Evolutionary conservation across 1,284 basidiomycete species (phyloP).

Genomic region (Cryptococcus sp.): DNA sequence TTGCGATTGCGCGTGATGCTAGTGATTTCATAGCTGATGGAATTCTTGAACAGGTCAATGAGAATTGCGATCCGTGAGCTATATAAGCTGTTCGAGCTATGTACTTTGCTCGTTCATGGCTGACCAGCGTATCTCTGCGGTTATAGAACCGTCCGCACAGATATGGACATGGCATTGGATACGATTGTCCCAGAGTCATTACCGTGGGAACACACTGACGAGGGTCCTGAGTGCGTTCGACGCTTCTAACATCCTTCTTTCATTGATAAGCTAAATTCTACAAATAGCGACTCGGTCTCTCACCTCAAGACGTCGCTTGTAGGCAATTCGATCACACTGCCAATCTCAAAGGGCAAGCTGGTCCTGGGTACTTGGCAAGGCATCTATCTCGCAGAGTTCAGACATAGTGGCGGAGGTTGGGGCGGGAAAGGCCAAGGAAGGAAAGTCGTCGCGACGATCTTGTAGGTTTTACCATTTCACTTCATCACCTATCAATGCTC

Average conservation of each 20-base stretch:
- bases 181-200: slow-evolving; percentile 80
- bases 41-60: slow-evolving; percentile 38
- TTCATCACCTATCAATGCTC: background rate
- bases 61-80: slow-evolving; percentile 47
- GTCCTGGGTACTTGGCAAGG: slow-evolving; percentile 91
- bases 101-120: background rate
- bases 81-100: background rate
- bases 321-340: slow-evolving; percentile 77
- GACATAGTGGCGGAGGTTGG: slow-evolving; percentile 47
- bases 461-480: slow-evolving; percentile 25
- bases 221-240: slow-evolving; percentile 76
- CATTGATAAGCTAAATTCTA: no score
- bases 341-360: slow-evolving; percentile 77
- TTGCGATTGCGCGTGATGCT: slow-evolving; percentile 1
- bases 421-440: slow-evolving; percentile 42
- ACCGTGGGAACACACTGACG: slow-evolving; percentile 85
- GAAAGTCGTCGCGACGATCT: slow-evolving; percentile 48
- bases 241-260: no score
- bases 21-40: background rate
- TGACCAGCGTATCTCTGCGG: background rate
- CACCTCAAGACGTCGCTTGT: slow-evolving; percentile 86
- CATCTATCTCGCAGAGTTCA: slow-evolving; percentile 45
- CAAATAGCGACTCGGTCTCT: slow-evolving; percentile 62
- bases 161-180: slow-evolving; percentile 66
- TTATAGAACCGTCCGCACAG: slow-evolving; percentile 26